Evolutionary conservation across 2,329 filamentous ascomycete species (phyloP), one percentile per base, ranked within the genome.

Genomic region (Blumeriella jaapii): DNA sequence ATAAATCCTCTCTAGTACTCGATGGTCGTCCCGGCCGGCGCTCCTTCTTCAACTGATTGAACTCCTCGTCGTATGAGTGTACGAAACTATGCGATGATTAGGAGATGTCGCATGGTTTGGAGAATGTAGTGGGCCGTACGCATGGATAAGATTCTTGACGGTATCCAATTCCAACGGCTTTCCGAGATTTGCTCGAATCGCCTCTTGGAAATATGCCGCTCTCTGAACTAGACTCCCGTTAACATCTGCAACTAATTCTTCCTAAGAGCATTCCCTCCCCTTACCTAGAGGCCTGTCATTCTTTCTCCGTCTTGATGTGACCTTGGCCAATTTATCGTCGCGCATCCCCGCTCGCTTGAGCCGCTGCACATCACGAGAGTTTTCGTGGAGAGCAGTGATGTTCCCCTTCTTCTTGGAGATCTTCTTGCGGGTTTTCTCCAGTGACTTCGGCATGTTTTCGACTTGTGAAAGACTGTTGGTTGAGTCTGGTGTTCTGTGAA

Each of bases 401-500:
- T 76, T 74, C 13, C 76, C 74, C 47, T 81, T 76, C 69, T 95
- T 95, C 65, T 93, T 94, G 20, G 76, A 66, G 46, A 96, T 89
- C 46, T 85, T 76, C 63, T 96, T 96, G 44, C 82, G 74, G 13
- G 91, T 82, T 57, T 95, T 96, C 45, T 74, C 64, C 5, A 95
- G 62, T 28, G 78, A 74, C 55, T 76, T 80, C 10, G 83, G 72
- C 86, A 93, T 93, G n/a, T n/a, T n/a, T n/a, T n/a, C n/a, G n/a
- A n/a, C n/a, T n/a, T 15, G 51, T 68, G 54, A 36, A 17, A n/a
- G 20, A 24, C 22, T 29, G 28, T n/a, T n/a, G n/a, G n/a, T n/a
- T n/a, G n/a, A n/a, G n/a, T n/a, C n/a, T 38, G 11, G 20, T 36
- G 19, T 25, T 17, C 18, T 29, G 24, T 32, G 35, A 32, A 19